Conservation (phyloP, 139 green algal species). For the Tetratostichococcus sp. region DNA sequence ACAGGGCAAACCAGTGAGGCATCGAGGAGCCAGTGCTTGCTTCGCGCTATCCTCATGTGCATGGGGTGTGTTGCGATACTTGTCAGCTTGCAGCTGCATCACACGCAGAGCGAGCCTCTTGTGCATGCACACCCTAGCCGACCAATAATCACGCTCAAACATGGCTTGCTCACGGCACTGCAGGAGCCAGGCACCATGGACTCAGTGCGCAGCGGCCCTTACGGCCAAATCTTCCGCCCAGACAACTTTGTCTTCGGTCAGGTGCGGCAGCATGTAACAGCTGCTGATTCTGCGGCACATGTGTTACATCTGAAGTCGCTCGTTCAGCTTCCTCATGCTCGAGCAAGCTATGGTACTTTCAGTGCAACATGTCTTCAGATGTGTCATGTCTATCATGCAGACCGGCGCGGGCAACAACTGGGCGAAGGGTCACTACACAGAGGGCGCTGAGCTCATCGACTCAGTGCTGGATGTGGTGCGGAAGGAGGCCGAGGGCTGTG, state of each 20-base stretch:
- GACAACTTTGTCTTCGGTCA: slow-evolving; percentile 98
- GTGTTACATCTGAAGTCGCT: too few species aligned
- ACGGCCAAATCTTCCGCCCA: slow-evolving; percentile 88
- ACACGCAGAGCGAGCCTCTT: too few species aligned
- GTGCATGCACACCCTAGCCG: too few species aligned
- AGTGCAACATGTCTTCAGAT: neutral
- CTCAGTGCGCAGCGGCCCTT: slow-evolving; percentile 91
- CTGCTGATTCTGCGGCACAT: too few species aligned
- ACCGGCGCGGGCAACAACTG: slow-evolving; percentile 98
- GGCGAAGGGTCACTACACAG: slow-evolving; percentile 99
- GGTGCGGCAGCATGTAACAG: slow-evolving; percentile 3
- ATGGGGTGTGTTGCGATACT: too few species aligned
- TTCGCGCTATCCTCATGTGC: too few species aligned
- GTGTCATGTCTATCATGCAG: slow-evolving; percentile 38
- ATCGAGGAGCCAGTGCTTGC: too few species aligned
- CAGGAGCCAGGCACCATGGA: slow-evolving; percentile 97
- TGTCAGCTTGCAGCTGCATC: too few species aligned
- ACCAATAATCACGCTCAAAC: too few species aligned
- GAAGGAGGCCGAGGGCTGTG: slow-evolving; percentile 97
- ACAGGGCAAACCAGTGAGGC: too few species aligned
- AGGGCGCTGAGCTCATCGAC: slow-evolving; percentile 98
- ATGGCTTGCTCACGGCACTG: too few species aligned
- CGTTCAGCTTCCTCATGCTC: neutral
- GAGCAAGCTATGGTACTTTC: too few species aligned
- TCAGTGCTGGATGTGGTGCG: slow-evolving; percentile 95